Base-by-base conservation (phyloP, 2,329 filamentous ascomycete species). In the Nothophoma quercina region DNA sequence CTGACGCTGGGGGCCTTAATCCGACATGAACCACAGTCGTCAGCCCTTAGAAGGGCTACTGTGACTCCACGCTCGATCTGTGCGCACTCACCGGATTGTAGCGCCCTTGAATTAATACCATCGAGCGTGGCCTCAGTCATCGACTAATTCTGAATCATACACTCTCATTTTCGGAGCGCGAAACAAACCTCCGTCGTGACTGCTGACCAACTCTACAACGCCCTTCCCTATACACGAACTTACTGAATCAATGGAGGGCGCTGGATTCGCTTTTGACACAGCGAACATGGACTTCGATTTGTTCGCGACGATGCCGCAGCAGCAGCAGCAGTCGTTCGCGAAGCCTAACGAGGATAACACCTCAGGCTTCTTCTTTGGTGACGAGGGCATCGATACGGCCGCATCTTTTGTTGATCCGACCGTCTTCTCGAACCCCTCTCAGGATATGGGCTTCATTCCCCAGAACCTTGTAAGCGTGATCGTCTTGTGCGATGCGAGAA, bases 311-410 rank as follows among this genome's bases (percentile, higher is more conserved):
- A 51, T 62, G 48, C 54, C 58, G 49, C 51, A 54, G 41, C 46
- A 62, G 41, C 46, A 60, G 35, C 57, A 61, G 44, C 57, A 52
- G 38, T 39, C 62, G 42, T 68, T 62, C 51, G 56, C 55, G 60
- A 71, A 72, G 64, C 58, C 64, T 19, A 50, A 26, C 25, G 62
- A 68, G 63, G 68, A 59, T 71, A 64, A 70, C 53, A 72, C 70
- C 52, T 64, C 64, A 43, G 57, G 56, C 58, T 67, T 68, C 59
- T 68, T 67, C 56, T 68, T 65, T 35, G 60, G 57, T 60, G 70
- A 72, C 56, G 71, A 73, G 63, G 70, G 61, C 19, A 69, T 72
- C 56, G 69, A 72, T 42, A 71, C 69, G 19, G 58, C 64, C 21
- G 52, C 44, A 39, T 55, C 61, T 44, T 65, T 64, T 42, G 56